Percentiles rank a stretch among this genome's conserved stretches.
Conservation (phyloP, 176 grass and related monocot genomes). For the Leersia perrieri region DNA sequence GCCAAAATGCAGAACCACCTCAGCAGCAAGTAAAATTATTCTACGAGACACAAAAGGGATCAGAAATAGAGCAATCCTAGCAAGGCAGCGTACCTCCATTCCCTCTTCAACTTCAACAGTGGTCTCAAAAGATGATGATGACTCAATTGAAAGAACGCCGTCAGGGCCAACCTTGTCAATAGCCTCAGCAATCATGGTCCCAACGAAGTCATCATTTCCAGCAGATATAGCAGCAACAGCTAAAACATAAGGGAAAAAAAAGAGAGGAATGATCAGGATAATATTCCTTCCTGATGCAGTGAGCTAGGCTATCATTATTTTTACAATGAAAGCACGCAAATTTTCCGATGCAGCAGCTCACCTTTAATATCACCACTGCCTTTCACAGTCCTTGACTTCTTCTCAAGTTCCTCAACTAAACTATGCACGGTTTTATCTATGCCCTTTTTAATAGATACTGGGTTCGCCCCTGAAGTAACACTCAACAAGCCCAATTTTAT, state of each 20-base stretch:
- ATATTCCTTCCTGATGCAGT: background rate
- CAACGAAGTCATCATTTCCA: slow-evolving; percentile 86
- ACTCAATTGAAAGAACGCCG: slow-evolving; percentile 89
- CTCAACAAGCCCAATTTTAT: slow-evolving; percentile 77
- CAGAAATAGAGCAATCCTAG: background rate
- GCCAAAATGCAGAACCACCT: slow-evolving; percentile 1
- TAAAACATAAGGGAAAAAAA: slow-evolving; percentile 24
- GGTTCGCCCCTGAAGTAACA: slow-evolving; percentile 88
- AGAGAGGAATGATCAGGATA: background rate
- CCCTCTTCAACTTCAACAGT: slow-evolving; percentile 96
- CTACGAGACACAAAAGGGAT: background rate
- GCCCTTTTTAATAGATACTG: slow-evolving; percentile 87
- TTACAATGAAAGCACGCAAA: background rate
- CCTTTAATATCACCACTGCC: slow-evolving; percentile 83
- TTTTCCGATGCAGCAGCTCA: background rate
- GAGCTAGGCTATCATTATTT: background rate
- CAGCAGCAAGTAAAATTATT: background rate
- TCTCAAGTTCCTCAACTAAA: slow-evolving; percentile 77
- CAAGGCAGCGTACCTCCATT: slow-evolving; percentile 63
- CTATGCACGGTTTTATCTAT: slow-evolving; percentile 84
- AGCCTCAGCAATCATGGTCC: slow-evolving; percentile 85
- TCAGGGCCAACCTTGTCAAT: slow-evolving; percentile 93
- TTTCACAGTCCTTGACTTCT: slow-evolving; percentile 74
- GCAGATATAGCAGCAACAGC: slow-evolving; percentile 81
- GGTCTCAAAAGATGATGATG: slow-evolving; percentile 90